Conservation (phyloP, 2,329 filamentous ascomycete genomes). For the Penicillium hesseltinei region DNA sequence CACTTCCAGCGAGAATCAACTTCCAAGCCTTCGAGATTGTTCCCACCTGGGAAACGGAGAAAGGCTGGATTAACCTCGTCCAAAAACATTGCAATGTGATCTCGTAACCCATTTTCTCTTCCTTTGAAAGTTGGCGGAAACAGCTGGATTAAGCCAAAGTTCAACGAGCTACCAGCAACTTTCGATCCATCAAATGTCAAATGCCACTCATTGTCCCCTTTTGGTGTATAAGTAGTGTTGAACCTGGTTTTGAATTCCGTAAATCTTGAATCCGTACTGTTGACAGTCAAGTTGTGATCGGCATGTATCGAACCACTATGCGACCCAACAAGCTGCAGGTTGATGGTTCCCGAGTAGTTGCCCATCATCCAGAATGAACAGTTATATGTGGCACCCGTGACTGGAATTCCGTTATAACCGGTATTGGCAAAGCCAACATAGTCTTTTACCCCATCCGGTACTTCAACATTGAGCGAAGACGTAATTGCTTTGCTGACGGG, state of each 20-base stretch:
- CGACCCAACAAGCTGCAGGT: conserved; percentile 28
- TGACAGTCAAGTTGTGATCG: conserved; percentile 27
- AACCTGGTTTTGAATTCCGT: conserved; percentile 24
- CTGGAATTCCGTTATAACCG: conserved; percentile 36
- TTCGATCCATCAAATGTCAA: conserved; percentile 27
- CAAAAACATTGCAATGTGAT: conserved; percentile 56
- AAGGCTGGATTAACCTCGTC: conserved; percentile 56
- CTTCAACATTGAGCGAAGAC: conserved; percentile 27
- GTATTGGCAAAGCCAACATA: conserved; percentile 47
- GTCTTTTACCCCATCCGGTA: conserved; percentile 20
- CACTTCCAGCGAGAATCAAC: conserved; percentile 38
- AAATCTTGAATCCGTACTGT: conserved; percentile 21
- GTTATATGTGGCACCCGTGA: conserved; percentile 27
- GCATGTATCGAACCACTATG: conserved; percentile 26
- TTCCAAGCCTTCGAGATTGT: conserved; percentile 51
- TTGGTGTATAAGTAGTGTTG: conserved; percentile 19
- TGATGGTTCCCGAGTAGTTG: conserved; percentile 27
- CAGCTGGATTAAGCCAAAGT: conserved; percentile 28
- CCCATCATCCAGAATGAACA: conserved; percentile 36
- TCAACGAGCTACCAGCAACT: conserved; percentile 21
- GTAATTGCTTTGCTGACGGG: conserved; percentile 30
- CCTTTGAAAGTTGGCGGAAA: conserved; percentile 29
- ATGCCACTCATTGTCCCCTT: conserved; percentile 32
- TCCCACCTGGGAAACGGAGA: conserved; percentile 65
- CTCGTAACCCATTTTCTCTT: conserved; percentile 54